Percentiles rank a stretch among this genome's conserved stretches.
Evolutionary conservation across 768 basidiomycete genomes (phyloP).

Genomic region (Lactifluus piperatus): DNA sequence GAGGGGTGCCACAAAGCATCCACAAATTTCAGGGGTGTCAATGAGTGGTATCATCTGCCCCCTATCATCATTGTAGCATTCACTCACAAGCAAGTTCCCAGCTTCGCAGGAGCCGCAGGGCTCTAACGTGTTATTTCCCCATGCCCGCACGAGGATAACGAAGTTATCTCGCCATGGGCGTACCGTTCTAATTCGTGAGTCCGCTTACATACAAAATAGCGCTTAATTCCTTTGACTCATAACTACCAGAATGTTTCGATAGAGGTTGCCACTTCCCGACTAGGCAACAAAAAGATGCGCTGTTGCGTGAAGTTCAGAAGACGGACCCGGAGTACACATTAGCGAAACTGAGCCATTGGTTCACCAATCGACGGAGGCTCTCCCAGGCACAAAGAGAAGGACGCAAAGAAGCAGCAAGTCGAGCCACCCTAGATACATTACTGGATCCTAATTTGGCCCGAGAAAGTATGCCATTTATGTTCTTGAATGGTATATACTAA

Average conservation of each 20-base stretch:
- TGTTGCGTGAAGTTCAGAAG: constrained; percentile 4
- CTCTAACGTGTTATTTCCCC: neutral
- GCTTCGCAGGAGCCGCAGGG: neutral
- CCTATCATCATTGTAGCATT: neutral
- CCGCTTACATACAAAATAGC: too few relatives aligned
- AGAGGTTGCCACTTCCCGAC: neutral
- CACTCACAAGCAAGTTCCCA: neutral
- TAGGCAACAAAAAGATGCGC: neutral
- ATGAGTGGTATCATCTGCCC: neutral
- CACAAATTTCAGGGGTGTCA: neutral
- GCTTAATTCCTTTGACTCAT: neutral
- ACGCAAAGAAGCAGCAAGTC: neutral
- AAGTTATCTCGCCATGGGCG: neutral
- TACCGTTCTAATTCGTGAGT: neutral
- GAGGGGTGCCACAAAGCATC: too few relatives aligned
- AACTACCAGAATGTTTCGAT: neutral
- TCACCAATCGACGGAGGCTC: neutral
- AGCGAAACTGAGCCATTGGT: neutral
- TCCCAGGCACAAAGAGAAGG: neutral
- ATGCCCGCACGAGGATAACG: neutral
- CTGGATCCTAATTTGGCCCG: constrained; percentile 5
- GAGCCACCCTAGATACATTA: neutral
- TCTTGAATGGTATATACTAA: neutral
- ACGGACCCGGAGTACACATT: constrained; percentile 3
- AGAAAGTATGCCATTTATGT: constrained; percentile 1